These are phyloP conservation scores for Yarrowia alimentaria DNA, from an alignment of 805 yeast species.

Conservation along the genomic window DNA sequence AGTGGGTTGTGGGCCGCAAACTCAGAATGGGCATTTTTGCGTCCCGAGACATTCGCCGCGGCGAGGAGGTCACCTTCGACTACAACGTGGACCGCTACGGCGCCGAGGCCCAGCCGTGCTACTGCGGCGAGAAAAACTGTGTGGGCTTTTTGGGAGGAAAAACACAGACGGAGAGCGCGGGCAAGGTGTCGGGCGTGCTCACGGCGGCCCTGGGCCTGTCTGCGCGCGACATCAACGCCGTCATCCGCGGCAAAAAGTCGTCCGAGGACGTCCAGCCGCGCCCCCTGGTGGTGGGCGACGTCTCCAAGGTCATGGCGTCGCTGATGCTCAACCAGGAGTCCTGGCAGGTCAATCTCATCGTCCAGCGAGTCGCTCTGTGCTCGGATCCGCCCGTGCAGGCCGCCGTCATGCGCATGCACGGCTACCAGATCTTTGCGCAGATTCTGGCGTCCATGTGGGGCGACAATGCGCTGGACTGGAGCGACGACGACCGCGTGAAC, in stretches of 20 bases:
- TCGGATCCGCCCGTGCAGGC: conserved; percentile 50
- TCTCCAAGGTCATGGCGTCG: conserved; percentile 75
- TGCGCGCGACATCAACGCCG: conserved; percentile 58
- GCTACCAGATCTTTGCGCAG: conserved; percentile 73
- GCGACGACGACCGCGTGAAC: conserved; percentile 18
- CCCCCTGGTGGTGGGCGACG: conserved; percentile 52
- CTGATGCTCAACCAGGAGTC: conserved; percentile 73
- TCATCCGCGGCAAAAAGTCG: conserved; percentile 43
- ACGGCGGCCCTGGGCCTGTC: conserved; percentile 82
- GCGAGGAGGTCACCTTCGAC: conserved; percentile 90
- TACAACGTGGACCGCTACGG: conserved; percentile 97
- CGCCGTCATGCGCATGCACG: conserved; percentile 74
- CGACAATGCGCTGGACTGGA: conserved; percentile 1
- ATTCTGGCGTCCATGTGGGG: conserved; percentile 42
- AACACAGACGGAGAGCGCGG: conserved; percentile 90
- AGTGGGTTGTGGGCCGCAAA: conserved; percentile 93
- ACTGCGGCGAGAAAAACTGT: conserved; percentile 91
- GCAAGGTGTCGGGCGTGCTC: conserved; percentile 74
- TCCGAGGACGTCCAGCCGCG: conserved; percentile 54
- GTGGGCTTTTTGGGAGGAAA: conserved; percentile 94
- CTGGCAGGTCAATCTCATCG: conserved; percentile 60
- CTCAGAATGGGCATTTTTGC: conserved; percentile 94
- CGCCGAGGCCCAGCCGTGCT: conserved; percentile 89
- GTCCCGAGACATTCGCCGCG: conserved; percentile 62
- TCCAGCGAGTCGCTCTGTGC: conserved; percentile 59